Percentiles rank a stretch among this genome's conserved stretches.
Evolutionary conservation across 1,284 basidiomycete species (phyloP).

Genomic region (Tremellales sp.): DNA sequence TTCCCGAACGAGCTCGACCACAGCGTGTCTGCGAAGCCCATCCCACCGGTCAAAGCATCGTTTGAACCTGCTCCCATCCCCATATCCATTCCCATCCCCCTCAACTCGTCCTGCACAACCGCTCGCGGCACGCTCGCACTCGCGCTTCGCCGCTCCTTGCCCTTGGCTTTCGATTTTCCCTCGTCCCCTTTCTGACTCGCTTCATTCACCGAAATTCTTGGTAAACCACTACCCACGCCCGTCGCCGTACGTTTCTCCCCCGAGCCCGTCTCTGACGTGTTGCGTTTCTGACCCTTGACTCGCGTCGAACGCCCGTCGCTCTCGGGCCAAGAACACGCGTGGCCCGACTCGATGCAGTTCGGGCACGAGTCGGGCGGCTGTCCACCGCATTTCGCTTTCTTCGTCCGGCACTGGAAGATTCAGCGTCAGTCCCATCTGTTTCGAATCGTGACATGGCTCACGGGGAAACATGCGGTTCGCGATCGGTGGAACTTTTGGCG

Average conservation of each 20-base stretch:
- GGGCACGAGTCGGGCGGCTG: slow-evolving; percentile 20
- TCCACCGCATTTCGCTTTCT: slow-evolving; percentile 26
- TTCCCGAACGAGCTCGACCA: background rate
- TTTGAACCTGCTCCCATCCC: too few species aligned
- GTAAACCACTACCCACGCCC: background rate
- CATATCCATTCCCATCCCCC: background rate
- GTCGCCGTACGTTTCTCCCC: background rate
- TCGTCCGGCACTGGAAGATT: slow-evolving; percentile 18
- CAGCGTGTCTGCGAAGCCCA: background rate
- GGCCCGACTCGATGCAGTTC: slow-evolving; percentile 20
- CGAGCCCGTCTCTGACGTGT: background rate
- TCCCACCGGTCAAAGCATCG: background rate
- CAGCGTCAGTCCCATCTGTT: background rate
- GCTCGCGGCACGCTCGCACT: background rate
- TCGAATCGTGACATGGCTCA: background rate
- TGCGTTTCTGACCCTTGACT: slow-evolving; percentile 7
- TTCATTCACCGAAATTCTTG: background rate
- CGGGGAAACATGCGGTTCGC: slow-evolving; percentile 20
- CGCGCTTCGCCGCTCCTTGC: too few species aligned
- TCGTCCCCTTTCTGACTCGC: too few species aligned
- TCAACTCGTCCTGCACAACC: background rate
- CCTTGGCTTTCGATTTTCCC: too few species aligned
- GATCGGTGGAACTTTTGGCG: slow-evolving; percentile 23
- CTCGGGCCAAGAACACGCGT: slow-evolving; percentile 24
- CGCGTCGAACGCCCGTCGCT: slow-evolving; percentile 22